Base-by-base conservation (phyloP, 495 filamentous ascomycete species). In the Penicillium antarcticum region DNA sequence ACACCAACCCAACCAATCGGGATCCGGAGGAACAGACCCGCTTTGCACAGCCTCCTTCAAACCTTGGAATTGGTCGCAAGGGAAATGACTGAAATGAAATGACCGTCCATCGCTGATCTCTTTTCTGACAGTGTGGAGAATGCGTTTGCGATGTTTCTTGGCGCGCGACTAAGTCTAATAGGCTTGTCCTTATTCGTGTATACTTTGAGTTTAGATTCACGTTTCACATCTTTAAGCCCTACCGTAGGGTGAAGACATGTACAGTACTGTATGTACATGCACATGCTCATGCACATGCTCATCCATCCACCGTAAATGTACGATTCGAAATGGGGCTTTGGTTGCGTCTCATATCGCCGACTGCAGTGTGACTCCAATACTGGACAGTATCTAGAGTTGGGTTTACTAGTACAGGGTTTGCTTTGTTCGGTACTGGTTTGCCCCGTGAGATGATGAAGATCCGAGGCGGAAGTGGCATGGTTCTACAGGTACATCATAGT, bases 31-130 rank as follows among this genome's bases (percentile, higher is more conserved):
- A 59, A 49, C 11, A 18, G 57, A 60, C 62, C 62, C 62, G 46
- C 58, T 60, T 64, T 65, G 62, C 62, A 65, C 62, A 65, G 62
- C 62, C 62, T 65, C 58, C 61, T 59, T 62, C 53, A 56, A 56
- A 56, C 58, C 55, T 56, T 64, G 61, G 61, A 61, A 61, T 23
- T 23, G 31, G 48, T 50, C 48, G 19, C 40, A 56, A 42, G 52
- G 52, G 60, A 42, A 58, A 58, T 45, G 49, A 50, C 53, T 57
- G 21, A 23, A 23, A 23, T 23, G 21, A 23, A 39, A 33, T 52
- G 60, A 53, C 57, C 50, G 55, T 53, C 21, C 35, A n/a, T n/a
- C n/a, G 51, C 48, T 55, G 57, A 58, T 63, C 60, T 12, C 38
- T 56, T 31, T 56, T 31, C 29, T 56, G 55, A 44, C 42, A 55